Percentiles rank a stretch among this genome's conserved stretches.
Conservation (phyloP, 176 grass and related monocot genomes). For the Eleusine indica region DNA sequence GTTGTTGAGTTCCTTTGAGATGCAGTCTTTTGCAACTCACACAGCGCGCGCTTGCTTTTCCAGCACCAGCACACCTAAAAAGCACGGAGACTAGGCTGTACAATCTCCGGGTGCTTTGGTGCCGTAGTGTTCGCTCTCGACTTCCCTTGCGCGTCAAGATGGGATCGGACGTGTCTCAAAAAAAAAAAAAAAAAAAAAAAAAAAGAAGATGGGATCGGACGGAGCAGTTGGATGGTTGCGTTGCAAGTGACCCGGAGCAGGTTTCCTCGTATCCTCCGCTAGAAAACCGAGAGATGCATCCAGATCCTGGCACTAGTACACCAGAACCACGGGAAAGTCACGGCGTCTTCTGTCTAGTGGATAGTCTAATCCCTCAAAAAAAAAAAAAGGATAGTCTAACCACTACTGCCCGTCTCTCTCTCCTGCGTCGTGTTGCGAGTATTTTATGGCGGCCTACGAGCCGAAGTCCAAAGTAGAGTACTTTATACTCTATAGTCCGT, state of each 20-base stretch:
- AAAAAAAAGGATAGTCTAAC: no score
- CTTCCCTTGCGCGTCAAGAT: constrained; percentile 8
- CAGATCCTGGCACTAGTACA: constrained; percentile 4
- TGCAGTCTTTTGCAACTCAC: constrained; percentile 13
- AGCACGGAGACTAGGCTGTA: constrained; percentile 29
- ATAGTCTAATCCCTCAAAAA: no score
- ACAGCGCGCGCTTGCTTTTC: constrained; percentile 20
- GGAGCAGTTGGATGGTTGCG: constrained; percentile 25
- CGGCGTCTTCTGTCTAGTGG: background rate
- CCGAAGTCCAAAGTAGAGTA: background rate
- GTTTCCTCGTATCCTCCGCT: background rate
- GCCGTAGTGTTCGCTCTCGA: no score
- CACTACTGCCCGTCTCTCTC: background rate
- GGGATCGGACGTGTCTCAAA: background rate
- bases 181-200: no score
- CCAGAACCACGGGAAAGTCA: background rate
- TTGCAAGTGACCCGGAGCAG: constrained; percentile 19
- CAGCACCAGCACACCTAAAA: constrained; percentile 29
- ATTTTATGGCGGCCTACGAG: background rate
- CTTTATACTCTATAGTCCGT: background rate
- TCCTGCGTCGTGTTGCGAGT: background rate
- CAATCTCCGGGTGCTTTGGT: background rate
- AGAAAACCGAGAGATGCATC: background rate
- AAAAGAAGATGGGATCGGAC: background rate
- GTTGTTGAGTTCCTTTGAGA: constrained; percentile 21